Percentiles rank a stretch among this genome's conserved stretches.
Conservation (phyloP, 306 rosid species). For the Purshia tridentata region DNA sequence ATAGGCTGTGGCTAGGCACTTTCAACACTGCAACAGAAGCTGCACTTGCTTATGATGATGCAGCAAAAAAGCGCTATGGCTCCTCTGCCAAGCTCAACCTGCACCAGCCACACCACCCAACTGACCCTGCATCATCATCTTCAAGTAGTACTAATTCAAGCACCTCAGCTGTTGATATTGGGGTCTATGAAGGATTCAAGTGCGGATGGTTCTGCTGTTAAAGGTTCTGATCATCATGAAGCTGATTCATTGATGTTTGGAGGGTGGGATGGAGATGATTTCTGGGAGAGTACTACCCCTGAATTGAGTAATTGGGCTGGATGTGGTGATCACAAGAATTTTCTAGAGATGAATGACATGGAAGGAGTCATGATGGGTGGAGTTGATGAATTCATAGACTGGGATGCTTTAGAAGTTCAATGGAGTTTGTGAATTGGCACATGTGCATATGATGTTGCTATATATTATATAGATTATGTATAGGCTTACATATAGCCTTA, state of each 20-base stretch:
- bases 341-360: constrained; percentile 6
- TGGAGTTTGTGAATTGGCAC: neutral
- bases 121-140: neutral
- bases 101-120: neutral
- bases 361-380: constrained; percentile 14
- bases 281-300: no score
- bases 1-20: constrained; percentile 39
- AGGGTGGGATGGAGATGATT: neutral
- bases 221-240: neutral
- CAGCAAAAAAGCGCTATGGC: constrained; percentile 29
- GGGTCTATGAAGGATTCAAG: neutral
- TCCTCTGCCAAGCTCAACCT: constrained; percentile 31
- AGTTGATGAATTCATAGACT: neutral
- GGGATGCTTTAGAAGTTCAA: constrained; percentile 13
- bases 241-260: neutral
- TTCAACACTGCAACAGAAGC: constrained; percentile 35
- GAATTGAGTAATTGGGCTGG: no score
- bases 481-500: neutral
- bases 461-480: neutral
- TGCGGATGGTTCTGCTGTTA: no score
- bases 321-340: constrained; percentile 7
- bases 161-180: neutral
- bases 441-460: neutral
- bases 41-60: constrained; percentile 32
- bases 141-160: neutral